Evolutionary conservation across 495 filamentous ascomycete species (phyloP).

Genomic region (Penicillium argentinense): DNA sequence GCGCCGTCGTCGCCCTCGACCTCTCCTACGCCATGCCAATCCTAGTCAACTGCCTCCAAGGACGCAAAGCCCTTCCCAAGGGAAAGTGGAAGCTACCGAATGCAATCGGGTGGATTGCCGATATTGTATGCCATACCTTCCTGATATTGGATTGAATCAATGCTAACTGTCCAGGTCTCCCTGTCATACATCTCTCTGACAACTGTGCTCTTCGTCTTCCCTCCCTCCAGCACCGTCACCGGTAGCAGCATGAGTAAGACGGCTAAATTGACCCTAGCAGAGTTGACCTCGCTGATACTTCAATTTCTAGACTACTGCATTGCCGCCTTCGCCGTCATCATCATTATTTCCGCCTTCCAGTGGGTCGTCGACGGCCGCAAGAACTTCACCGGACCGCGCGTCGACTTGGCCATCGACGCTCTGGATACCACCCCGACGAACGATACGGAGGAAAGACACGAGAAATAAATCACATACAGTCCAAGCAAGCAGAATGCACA

Average conservation of each 20-base stretch:
- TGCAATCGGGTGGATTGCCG: slow-evolving; percentile 58
- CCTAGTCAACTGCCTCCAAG: slow-evolving; percentile 60
- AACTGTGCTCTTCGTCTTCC: slow-evolving; percentile 72
- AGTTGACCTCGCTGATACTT: too few relatives aligned
- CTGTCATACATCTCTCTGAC: slow-evolving; percentile 64
- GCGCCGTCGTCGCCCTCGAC: slow-evolving; percentile 66
- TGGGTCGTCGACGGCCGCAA: slow-evolving; percentile 69
- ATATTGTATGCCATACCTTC: slow-evolving; percentile 47
- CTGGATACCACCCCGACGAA: slow-evolving; percentile 4
- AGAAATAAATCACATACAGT: slow-evolving; percentile 6
- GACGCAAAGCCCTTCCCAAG: slow-evolving; percentile 58
- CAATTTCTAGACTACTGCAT: slow-evolving; percentile 56
- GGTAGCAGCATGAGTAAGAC: slow-evolving; percentile 68
- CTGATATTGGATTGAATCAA: slow-evolving; percentile 14
- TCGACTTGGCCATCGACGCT: slow-evolving; percentile 35
- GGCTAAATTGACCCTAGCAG: too few relatives aligned
- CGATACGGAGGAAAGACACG: background rate
- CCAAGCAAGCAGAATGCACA: too few relatives aligned
- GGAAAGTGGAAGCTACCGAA: slow-evolving; percentile 59
- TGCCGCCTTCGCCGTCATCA: slow-evolving; percentile 67
- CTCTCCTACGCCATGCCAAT: slow-evolving; percentile 72
- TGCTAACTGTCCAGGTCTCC: slow-evolving; percentile 45
- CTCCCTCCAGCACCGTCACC: slow-evolving; percentile 61
- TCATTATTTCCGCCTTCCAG: slow-evolving; percentile 61
- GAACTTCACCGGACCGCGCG: slow-evolving; percentile 61